These are phyloP conservation scores for Annona cherimola DNA, from an alignment of 164 flowering plant genomes.

Conservation along the genomic window DNA sequence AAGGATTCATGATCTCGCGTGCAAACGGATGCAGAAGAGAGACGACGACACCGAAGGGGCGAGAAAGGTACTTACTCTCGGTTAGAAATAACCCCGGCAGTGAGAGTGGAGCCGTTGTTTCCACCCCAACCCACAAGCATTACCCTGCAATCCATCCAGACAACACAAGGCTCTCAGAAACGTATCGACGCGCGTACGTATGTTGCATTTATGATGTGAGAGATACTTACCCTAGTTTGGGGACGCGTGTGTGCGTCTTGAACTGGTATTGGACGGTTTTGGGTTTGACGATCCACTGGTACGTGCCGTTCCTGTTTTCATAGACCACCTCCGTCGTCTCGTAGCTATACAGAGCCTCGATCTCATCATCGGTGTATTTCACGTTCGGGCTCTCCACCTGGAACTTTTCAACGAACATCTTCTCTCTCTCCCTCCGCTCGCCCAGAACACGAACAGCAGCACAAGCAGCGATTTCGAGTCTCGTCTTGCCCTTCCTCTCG, in stretches of 20 bases:
- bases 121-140: conserved; percentile 99
- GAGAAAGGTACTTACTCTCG: conserved; percentile 55
- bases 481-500: too few species aligned
- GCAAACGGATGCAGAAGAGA: too few species aligned
- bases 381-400: conserved; percentile 92
- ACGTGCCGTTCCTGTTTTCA: conserved; percentile 70
- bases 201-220: background rate
- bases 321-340: conserved; percentile 93
- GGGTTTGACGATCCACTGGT: conserved; percentile 92
- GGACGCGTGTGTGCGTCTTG: conserved; percentile 77
- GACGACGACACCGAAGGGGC: background rate
- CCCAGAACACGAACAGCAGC: background rate
- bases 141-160: conserved; percentile 42
- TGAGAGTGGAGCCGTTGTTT: conserved; percentile 92
- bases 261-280: conserved; percentile 82
- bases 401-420: conserved; percentile 91
- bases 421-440: conserved; percentile 3
- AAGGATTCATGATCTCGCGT: too few species aligned
- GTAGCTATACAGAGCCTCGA: conserved; percentile 72
- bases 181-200: too few species aligned
- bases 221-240: conserved; percentile 75
- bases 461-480: too few species aligned
- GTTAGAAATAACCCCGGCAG: conserved; percentile 91
- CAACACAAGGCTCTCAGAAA: background rate
- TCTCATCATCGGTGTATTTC: conserved; percentile 71